Evolutionary conservation across 1,284 basidiomycete genomes (phyloP), one percentile per base, ranked within the genome.

Genomic region (Cutaneotrichosporon arboriforme): DNA sequence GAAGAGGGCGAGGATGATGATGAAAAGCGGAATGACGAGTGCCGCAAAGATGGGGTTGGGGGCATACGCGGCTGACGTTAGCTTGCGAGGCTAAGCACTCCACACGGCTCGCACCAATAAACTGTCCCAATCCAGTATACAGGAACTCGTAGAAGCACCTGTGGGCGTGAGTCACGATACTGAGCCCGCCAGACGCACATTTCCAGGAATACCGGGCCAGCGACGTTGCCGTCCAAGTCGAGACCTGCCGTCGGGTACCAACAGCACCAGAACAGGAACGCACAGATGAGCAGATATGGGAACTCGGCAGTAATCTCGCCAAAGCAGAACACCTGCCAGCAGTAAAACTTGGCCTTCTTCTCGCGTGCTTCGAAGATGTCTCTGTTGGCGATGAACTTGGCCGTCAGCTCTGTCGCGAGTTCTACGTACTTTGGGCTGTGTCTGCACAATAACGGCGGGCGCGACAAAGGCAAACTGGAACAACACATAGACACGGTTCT

Each of bases 321-420:
- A 17, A 51, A 46, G 15, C 43, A 55, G 51, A 49, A 72, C 62
- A 17, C 64, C 59, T 61, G 57, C 69, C 69, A 72, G n/a, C 57
- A 63, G 64, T 74, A 76, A 23, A 74, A 62, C 59, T 71, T 71
- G 33, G 66, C 63, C 44, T 68, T 69, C 46, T 69, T 69, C 59
- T 76, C 74, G 33, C 74, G 57, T 1, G 68, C 64, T 54, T 76
- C 74, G 46, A 70, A 76, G 44, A 76, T 63, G 52, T 69, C 68
- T 46, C 74, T 59, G 42, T 69, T 65, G 51, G 66, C 69, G 53
- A 76, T 70, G 57, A 75, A 76, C 41, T 69, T 66, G 31, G n/a
- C 10, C 7, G 26, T 31, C 10, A 31, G 26, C 10, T 31, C n/a
- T n/a, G n/a, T 31, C 26, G 26, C 26, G 5, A 5, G 10, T 31